Evolutionary conservation across 139 green algal species (phyloP), one percentile per base, ranked within the genome.

Genomic region (Astrephomene gubernaculifera): DNA sequence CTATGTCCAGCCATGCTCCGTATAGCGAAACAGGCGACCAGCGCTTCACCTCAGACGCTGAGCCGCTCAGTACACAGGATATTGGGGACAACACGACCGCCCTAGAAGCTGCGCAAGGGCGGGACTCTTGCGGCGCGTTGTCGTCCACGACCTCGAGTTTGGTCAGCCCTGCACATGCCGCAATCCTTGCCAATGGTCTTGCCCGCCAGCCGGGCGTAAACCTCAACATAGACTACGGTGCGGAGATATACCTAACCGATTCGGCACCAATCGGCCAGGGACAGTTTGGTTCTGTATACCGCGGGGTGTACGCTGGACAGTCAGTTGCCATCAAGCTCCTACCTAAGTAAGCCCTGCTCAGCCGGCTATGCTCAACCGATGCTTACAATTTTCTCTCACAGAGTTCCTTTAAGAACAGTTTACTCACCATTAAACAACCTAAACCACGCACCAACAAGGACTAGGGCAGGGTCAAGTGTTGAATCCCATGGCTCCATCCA

Each of bases 321-420:
- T 44, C 60, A 2, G 79, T 85, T 7, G 79, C 79, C 10, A 68
- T 85, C 31, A 85, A 85, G 44, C 39, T 85, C 31, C 44, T 85
- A 21, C 64, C 79, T 6, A 85, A 85, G 76, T 83, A 21, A 73
- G 38, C 19, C 5, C 63, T 9, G 63, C n/a, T n/a, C n/a, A n/a
- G n/a, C n/a, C n/a, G n/a, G n/a, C n/a, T n/a, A n/a, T n/a, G n/a
- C n/a, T n/a, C n/a, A n/a, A n/a, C n/a, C n/a, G n/a, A n/a, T n/a
- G n/a, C n/a, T n/a, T n/a, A n/a, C n/a, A n/a, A n/a, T n/a, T n/a
- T n/a, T n/a, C n/a, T n/a, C n/a, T n/a, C n/a, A n/a, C n/a, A n/a
- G n/a, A n/a, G n/a, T n/a, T n/a, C n/a, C n/a, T n/a, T n/a, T n/a
- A n/a, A n/a, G n/a, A n/a, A n/a, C n/a, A n/a, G n/a, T n/a, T n/a